Conservation (phyloP, 441 rosid genomes). For the Brassica hybrid region DNA sequence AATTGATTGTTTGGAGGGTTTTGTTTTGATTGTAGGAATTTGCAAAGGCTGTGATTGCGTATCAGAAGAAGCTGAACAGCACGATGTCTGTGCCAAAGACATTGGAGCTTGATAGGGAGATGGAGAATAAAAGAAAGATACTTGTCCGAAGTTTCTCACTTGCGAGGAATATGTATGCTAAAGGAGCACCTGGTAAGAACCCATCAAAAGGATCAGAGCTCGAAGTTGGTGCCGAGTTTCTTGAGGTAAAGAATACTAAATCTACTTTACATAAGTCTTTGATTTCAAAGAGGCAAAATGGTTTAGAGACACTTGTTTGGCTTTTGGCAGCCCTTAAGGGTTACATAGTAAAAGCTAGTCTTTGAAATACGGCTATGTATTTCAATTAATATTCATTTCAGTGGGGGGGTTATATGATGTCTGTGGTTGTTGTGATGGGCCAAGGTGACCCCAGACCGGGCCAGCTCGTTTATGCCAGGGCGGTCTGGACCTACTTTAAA, state of each 20-base stretch:
- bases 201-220: conserved; percentile 51
- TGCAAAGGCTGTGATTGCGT: conserved; percentile 82
- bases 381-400: conserved; percentile 22
- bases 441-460: conserved; percentile 4
- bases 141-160: conserved; percentile 72
- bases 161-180: conserved; percentile 65
- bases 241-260: conserved; percentile 47
- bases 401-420: conserved; percentile 23
- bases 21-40: conserved; percentile 59
- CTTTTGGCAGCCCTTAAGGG: conserved; percentile 32
- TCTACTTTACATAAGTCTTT: conserved; percentile 5
- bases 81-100: conserved; percentile 49
- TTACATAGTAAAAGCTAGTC: conserved; percentile 23
- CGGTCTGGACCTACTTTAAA: neutral
- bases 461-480: neutral
- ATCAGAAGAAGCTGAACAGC: conserved; percentile 75
- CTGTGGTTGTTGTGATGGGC: conserved; percentile 30
- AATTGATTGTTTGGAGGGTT: neutral
- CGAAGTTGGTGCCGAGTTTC: conserved; percentile 64
- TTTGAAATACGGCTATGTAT: conserved; percentile 13
- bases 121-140: conserved; percentile 66
- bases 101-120: conserved; percentile 52
- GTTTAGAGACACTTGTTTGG: conserved; percentile 4
- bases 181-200: conserved; percentile 41
- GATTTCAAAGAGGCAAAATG: conserved; percentile 22